phyloP scores from a whole-genome alignment of 441 rosid species.

The Corymbia calophylla region DNA sequence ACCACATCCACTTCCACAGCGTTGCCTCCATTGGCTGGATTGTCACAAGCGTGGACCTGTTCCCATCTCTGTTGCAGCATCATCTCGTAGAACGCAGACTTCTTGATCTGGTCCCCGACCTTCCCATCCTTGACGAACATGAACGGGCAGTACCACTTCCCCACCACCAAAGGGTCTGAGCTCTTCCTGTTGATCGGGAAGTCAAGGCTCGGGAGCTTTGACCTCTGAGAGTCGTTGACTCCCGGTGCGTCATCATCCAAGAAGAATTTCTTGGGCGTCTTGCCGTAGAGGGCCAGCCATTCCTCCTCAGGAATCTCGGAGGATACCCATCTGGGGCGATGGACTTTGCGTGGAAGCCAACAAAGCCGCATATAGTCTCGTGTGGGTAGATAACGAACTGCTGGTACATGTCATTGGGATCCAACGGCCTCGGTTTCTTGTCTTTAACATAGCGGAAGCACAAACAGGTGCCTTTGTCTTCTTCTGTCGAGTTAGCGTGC shows the following conservation, averaged over 20 bases:
- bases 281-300: constrained; percentile 29
- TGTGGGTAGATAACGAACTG: constrained; percentile 27
- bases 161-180: constrained; percentile 19
- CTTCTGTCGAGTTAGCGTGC: constrained; percentile 31
- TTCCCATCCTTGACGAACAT: constrained; percentile 38
- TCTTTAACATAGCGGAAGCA: constrained; percentile 21
- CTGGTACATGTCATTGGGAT: constrained; percentile 33
- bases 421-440: constrained; percentile 18
- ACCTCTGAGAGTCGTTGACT: constrained; percentile 20
- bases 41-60: constrained; percentile 20
- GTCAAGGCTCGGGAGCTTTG: constrained; percentile 24
- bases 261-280: constrained; percentile 17
- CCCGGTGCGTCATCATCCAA: constrained; percentile 41
- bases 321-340: constrained; percentile 36
- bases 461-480: constrained; percentile 40
- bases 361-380: background rate
- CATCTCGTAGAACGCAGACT: constrained; percentile 32
- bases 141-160: constrained; percentile 62
- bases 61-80: constrained; percentile 52
- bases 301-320: constrained; percentile 36
- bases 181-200: constrained; percentile 5
- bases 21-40: background rate
- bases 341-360: constrained; percentile 29
- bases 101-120: constrained; percentile 18
- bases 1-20: constrained; percentile 22